Conservation (phyloP, 140 eudicot genomes). For the Oenanthe javanica region DNA sequence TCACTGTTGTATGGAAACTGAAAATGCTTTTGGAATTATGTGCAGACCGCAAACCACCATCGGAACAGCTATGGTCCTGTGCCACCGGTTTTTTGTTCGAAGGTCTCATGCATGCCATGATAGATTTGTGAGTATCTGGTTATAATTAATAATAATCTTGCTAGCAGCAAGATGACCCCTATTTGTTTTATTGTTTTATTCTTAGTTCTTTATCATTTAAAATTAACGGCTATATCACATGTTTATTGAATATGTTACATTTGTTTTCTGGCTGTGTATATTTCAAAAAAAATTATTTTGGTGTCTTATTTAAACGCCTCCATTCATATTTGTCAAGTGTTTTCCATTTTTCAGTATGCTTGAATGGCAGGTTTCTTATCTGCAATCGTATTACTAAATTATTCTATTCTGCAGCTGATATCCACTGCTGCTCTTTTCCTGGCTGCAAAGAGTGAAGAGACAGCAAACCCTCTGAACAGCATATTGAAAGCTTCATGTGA, state of each 20-base stretch:
- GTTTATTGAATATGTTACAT: not conserved
- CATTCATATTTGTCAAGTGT: not conserved
- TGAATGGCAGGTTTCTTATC: not conserved
- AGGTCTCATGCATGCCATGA: conserved; percentile 95
- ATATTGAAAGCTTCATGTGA: conserved; percentile 72
- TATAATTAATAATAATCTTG: conserved; percentile 8
- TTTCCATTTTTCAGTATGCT: not conserved
- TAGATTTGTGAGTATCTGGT: conserved; percentile 67
- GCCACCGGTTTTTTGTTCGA: conserved; percentile 87
- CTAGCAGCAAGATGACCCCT: not conserved
- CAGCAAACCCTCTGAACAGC: conserved; percentile 68
- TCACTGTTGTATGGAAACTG: not conserved
- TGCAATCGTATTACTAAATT: not conserved
- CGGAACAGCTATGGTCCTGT: conserved; percentile 91
- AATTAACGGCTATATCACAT: not conserved
- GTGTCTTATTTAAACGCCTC: not conserved
- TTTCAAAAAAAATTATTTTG: not conserved
- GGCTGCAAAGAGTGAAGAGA: conserved; percentile 96
- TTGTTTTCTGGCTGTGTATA: too few species aligned
- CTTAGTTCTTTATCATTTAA: not conserved
- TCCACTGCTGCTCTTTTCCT: conserved; percentile 92
- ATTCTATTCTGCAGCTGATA: conserved; percentile 48
- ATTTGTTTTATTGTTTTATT: not conserved
- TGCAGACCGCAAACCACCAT: conserved; percentile 93
- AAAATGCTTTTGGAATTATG: conserved; percentile 4